Percentiles rank a stretch among this genome's conserved stretches.
Evolutionary conservation across 2,329 filamentous ascomycete genomes (phyloP).

Genomic region (Aspergillus quadricinctus): DNA sequence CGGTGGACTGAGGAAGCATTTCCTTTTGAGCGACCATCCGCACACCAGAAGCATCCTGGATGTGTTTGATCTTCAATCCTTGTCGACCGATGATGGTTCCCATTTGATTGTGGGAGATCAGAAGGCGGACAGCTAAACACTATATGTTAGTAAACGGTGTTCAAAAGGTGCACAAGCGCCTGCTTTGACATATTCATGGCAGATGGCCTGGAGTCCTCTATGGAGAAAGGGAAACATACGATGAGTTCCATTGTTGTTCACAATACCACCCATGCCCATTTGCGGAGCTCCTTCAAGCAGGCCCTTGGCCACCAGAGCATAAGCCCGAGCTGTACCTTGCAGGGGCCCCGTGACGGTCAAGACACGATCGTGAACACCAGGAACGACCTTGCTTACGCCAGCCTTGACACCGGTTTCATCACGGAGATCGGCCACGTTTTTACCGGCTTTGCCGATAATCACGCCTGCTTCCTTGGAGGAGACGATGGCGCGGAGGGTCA

Average conservation of each 20-base stretch:
- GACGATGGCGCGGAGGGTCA: slow-evolving; percentile 94
- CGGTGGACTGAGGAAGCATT: slow-evolving; percentile 97
- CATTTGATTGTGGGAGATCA: slow-evolving; percentile 99
- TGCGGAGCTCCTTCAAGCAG: slow-evolving; percentile 89
- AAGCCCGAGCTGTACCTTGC: slow-evolving; percentile 84
- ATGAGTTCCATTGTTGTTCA: slow-evolving; percentile 85
- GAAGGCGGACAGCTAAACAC: slow-evolving; percentile 78
- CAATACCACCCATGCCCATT: slow-evolving; percentile 91
- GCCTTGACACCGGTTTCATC: slow-evolving; percentile 98
- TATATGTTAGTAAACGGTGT: slow-evolving; percentile 12
- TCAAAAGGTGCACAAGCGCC: neutral
- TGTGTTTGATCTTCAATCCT: slow-evolving; percentile 98
- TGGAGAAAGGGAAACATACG: slow-evolving; percentile 60
- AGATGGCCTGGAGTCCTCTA: neutral
- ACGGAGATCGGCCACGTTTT: slow-evolving; percentile 94
- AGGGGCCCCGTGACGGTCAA: slow-evolving; percentile 90
- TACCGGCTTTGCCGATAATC: slow-evolving; percentile 97
- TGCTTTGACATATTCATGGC: neutral
- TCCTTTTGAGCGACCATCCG: slow-evolving; percentile 99
- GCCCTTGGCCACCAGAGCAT: slow-evolving; percentile 86
- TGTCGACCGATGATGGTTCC: slow-evolving; percentile 97
- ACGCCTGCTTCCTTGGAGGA: slow-evolving; percentile 98
- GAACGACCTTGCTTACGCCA: slow-evolving; percentile 97
- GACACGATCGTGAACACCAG: slow-evolving; percentile 94
- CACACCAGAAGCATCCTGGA: slow-evolving; percentile 92